phyloP scores from a whole-genome alignment of 306 rosid species.

The Mimosa bimucronata region DNA sequence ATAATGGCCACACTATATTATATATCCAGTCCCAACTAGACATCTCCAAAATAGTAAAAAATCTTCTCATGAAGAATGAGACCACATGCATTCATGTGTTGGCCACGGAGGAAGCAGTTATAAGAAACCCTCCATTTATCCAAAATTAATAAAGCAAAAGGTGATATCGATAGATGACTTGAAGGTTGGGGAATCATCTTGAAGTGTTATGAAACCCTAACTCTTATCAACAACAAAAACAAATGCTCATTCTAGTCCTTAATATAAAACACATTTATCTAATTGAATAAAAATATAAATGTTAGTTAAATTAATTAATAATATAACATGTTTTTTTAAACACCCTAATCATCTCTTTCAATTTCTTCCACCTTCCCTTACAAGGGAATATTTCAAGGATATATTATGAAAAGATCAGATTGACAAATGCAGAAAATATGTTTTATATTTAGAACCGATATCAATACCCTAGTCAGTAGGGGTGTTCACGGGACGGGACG shows the following conservation, averaged over 20 bases:
- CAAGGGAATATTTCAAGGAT: too few relatives aligned
- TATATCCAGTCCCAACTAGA: neutral
- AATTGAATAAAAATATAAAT: too few relatives aligned
- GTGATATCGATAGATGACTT: neutral
- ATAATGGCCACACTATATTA: neutral
- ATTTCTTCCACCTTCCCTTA: too few relatives aligned
- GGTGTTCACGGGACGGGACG: too few relatives aligned
- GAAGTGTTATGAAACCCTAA: neutral
- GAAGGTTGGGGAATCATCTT: conserved; percentile 3
- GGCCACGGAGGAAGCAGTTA: neutral
- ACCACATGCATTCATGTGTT: neutral
- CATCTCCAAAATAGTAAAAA: neutral
- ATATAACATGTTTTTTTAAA: too few relatives aligned
- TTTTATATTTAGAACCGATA: too few relatives aligned
- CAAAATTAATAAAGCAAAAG: neutral
- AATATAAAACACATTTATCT: too few relatives aligned
- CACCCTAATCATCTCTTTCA: too few relatives aligned
- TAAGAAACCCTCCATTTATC: neutral
- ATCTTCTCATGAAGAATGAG: conserved; percentile 10
- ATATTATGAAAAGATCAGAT: too few relatives aligned
- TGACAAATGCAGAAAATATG: too few relatives aligned
- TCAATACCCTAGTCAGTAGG: too few relatives aligned
- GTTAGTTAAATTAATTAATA: too few relatives aligned
- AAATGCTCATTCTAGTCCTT: neutral
- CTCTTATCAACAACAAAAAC: neutral